Evolutionary conservation across 805 yeast species (phyloP).

Genomic region (Kluyveromyces nonfermentans): DNA sequence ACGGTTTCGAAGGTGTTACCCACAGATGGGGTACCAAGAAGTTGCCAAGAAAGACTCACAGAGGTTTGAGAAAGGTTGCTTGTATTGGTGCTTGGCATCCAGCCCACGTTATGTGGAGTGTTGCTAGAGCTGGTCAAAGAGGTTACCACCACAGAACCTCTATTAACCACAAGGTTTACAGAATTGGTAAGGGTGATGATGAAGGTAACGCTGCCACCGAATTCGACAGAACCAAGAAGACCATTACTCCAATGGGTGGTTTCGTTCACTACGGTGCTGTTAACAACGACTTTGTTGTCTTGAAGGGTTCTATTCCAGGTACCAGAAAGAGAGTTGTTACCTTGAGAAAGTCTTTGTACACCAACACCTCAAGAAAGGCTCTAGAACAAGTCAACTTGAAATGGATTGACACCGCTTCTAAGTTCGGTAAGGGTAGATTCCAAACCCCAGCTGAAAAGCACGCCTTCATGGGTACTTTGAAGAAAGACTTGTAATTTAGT

Average conservation of each 20-base stretch:
- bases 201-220: slow-evolving; percentile 92
- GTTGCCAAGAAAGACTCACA: slow-evolving; percentile 99
- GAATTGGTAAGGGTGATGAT: slow-evolving; percentile 95
- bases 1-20: slow-evolving; percentile 99
- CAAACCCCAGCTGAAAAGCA: slow-evolving; percentile 99
- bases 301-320: slow-evolving; percentile 99
- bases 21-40: slow-evolving; percentile 99
- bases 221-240: slow-evolving; percentile 99
- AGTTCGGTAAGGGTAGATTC: slow-evolving; percentile 99
- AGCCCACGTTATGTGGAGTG: slow-evolving; percentile 98
- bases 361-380: slow-evolving; percentile 96
- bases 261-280: slow-evolving; percentile 98
- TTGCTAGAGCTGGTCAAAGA: slow-evolving; percentile 99
- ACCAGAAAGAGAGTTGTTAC: slow-evolving; percentile 99
- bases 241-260: slow-evolving; percentile 99
- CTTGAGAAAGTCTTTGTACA: slow-evolving; percentile 96
- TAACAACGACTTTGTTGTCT: slow-evolving; percentile 93
- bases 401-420: slow-evolving; percentile 99
- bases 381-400: slow-evolving; percentile 92
- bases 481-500: slow-evolving; percentile 73
- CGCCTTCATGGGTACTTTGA: slow-evolving; percentile 98
- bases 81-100: slow-evolving; percentile 99
- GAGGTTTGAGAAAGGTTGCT: slow-evolving; percentile 99
- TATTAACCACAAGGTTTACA: slow-evolving; percentile 99
- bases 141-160: slow-evolving; percentile 99